Evolutionary conservation across 768 basidiomycete genomes (phyloP).

Genomic region (Phanerodontia chrysosporium): DNA sequence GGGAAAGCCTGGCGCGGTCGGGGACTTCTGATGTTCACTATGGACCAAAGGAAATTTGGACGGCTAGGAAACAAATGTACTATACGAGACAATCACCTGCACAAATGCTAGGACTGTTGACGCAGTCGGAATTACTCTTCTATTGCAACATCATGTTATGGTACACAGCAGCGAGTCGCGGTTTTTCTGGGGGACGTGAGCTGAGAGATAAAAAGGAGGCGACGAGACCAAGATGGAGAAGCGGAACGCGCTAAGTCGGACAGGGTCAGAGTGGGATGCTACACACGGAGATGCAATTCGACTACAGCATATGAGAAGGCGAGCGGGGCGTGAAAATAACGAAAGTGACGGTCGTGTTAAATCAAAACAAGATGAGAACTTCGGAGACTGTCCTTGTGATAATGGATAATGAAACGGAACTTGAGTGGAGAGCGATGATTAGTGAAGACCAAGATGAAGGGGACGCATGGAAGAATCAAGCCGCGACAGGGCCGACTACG

Average conservation of each 20-base stretch:
- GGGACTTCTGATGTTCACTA: slow-evolving; percentile 8
- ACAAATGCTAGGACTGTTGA: not conserved
- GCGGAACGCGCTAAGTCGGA: not conserved
- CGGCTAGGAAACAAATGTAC: too few relatives aligned
- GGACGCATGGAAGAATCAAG: not conserved
- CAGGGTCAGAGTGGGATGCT: slow-evolving; percentile 1
- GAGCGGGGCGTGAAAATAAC: not conserved
- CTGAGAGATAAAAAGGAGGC: not conserved
- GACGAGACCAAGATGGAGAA: not conserved
- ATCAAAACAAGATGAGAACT: slow-evolving; percentile 1
- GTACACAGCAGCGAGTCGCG: not conserved
- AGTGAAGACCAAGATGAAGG: not conserved
- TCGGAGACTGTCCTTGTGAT: not conserved
- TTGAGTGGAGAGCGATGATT: not conserved
- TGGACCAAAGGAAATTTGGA: not conserved
- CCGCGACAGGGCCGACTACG: not conserved
- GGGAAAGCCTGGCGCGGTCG: slow-evolving; percentile 41
- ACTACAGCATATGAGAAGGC: slow-evolving; percentile 9
- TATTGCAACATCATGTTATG: slow-evolving; percentile 8
- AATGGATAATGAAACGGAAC: not conserved
- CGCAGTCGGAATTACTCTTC: not conserved
- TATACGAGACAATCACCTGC: too few relatives aligned
- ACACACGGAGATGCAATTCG: slow-evolving; percentile 8
- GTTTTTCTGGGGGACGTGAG: not conserved
- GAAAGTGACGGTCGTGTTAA: slow-evolving; percentile 6